phyloP scores from a whole-genome alignment of 805 yeast species.

The Cyberlindnera sargentensis region DNA sequence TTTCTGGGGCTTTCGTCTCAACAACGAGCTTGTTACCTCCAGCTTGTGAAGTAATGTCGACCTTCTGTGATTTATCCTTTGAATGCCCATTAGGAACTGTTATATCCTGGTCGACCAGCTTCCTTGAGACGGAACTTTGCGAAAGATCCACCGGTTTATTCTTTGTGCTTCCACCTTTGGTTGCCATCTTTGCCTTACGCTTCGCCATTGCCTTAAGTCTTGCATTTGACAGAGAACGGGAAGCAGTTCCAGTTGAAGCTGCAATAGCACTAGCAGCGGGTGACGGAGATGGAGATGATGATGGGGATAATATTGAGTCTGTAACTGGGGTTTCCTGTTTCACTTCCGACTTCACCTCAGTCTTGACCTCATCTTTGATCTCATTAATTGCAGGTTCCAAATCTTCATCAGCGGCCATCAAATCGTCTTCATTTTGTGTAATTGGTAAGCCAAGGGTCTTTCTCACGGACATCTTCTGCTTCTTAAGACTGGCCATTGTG shows the following conservation, averaged over 20 bases:
- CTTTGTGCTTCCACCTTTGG: conserved; percentile 42
- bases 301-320: not conserved
- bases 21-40: conserved; percentile 79
- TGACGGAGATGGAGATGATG: not conserved
- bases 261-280: not conserved
- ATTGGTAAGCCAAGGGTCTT: conserved; percentile 38
- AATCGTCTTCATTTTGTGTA: conserved; percentile 19
- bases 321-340: conserved; percentile 2
- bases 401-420: conserved; percentile 11
- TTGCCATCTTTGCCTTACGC: conserved; percentile 72
- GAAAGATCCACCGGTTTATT: conserved; percentile 56
- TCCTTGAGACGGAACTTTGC: conserved; percentile 59
- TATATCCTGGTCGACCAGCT: conserved; percentile 33
- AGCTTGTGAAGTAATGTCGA: conserved; percentile 69
- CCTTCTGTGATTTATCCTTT: conserved; percentile 19
- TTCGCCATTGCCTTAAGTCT: conserved; percentile 93
- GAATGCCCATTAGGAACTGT: conserved; percentile 4
- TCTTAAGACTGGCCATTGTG: conserved; percentile 36
- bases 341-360: not conserved
- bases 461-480: conserved; percentile 40
- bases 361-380: conserved; percentile 5
- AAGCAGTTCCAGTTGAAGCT: not conserved
- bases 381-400: conserved; percentile 6
- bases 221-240: conserved; percentile 42
- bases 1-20: conserved; percentile 62